Conservation (phyloP, 257 asterid species). For the Mentha longifolia region DNA sequence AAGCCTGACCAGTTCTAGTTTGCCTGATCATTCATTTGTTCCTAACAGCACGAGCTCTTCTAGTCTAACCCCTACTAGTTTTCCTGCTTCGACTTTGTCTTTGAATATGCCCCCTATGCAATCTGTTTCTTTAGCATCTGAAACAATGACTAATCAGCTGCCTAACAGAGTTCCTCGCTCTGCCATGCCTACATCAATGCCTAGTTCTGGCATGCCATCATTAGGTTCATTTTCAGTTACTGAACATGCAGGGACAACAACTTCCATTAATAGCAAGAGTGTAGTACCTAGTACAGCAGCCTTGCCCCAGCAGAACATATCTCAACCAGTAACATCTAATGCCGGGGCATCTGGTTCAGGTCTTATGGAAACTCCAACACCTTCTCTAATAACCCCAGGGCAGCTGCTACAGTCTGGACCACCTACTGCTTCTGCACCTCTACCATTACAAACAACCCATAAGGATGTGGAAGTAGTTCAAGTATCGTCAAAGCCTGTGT, state of each 20-base stretch:
- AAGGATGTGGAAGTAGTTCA: conserved; percentile 89
- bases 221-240: conserved; percentile 46
- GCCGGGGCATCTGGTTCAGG: conserved; percentile 52
- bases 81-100: conserved; percentile 51
- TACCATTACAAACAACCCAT: conserved; percentile 58
- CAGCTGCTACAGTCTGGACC: conserved; percentile 75
- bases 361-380: conserved; percentile 58
- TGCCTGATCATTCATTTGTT: conserved; percentile 54
- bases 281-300: conserved; percentile 47
- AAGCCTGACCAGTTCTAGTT: conserved; percentile 47
- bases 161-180: too few species aligned
- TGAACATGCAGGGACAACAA: conserved; percentile 48
- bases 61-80: conserved; percentile 40
- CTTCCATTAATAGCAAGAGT: conserved; percentile 53
- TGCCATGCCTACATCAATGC: conserved; percentile 31
- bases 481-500: conserved; percentile 48
- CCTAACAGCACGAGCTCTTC: conserved; percentile 53
- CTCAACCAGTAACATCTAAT: conserved; percentile 51
- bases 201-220: conserved; percentile 40
- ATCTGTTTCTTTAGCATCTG: conserved; percentile 52
- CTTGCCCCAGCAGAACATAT: conserved; percentile 44
- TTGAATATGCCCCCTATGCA: conserved; percentile 55
- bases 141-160: conserved; percentile 31
- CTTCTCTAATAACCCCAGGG: conserved; percentile 83
- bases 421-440: conserved; percentile 48